A percentile compares a stretch with the other conserved stretches of the same genome.
phyloP scores from a whole-genome alignment of 345 rosid species.

The Excoecaria cochinchinensis region DNA sequence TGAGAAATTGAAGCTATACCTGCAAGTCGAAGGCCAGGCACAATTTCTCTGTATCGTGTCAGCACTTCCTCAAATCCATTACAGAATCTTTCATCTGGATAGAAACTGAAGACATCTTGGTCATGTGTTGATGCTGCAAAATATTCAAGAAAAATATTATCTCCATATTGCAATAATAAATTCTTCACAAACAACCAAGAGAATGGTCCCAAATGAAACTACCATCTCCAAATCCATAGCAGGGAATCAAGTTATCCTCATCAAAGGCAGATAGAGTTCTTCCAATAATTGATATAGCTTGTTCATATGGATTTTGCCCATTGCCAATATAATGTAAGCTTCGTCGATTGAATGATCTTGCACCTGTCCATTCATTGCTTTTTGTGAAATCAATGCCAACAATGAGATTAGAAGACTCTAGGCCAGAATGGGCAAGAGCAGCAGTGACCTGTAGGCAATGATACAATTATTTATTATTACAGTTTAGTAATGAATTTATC shows the following conservation, averaged over 20 bases:
- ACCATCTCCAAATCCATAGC: conserved; percentile 84
- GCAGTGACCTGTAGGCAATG: conserved; percentile 58
- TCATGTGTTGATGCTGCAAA: conserved; percentile 84
- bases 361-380: conserved; percentile 98
- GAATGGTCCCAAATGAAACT: conserved; percentile 4
- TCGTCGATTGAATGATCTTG: conserved; percentile 59
- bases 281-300: conserved; percentile 78
- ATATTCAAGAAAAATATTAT: conserved; percentile 3
- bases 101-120: conserved; percentile 87
- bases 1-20: conserved; percentile 37
- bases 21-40: conserved; percentile 79
- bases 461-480: not conserved
- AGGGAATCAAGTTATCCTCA: conserved; percentile 81
- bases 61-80: conserved; percentile 91
- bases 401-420: conserved; percentile 93
- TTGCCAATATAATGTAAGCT: conserved; percentile 69
- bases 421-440: conserved; percentile 78
- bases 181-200: not conserved
- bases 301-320: conserved; percentile 69
- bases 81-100: conserved; percentile 57
- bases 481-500: not conserved
- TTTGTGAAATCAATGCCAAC: conserved; percentile 95
- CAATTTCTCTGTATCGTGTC: conserved; percentile 65
- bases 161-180: not conserved
- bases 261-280: conserved; percentile 71